Evolutionary conservation across 192 early-diverging fungal genomes (phyloP).

Genomic region (Gorgonomyces haynaldii): DNA sequence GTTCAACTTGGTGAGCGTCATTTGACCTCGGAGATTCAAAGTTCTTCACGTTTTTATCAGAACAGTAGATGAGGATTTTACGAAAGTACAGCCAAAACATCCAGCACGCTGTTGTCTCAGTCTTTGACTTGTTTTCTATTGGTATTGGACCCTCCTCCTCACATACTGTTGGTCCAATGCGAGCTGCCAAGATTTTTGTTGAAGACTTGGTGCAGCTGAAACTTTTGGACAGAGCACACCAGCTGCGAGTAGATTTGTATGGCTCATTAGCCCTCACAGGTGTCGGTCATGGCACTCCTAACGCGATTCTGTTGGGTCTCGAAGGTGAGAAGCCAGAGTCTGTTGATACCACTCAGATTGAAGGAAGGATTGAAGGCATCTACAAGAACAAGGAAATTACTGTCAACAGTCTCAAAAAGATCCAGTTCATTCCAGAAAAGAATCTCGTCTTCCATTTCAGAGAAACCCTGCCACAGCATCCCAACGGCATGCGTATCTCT

Average conservation of each 20-base stretch:
- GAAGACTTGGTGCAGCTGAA: slow-evolving; percentile 62
- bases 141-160: slow-evolving; percentile 86
- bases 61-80: no score
- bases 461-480: slow-evolving; percentile 81
- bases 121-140: slow-evolving; percentile 92
- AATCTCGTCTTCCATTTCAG: slow-evolving; percentile 82
- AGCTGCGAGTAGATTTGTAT: slow-evolving; percentile 75
- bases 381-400: slow-evolving; percentile 66
- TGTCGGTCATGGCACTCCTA: slow-evolving; percentile 89
- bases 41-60: no score
- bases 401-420: slow-evolving; percentile 60
- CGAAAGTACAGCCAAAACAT: slow-evolving; percentile 8
- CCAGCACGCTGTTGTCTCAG: slow-evolving; percentile 77
- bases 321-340: slow-evolving; percentile 65
- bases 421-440: slow-evolving; percentile 72
- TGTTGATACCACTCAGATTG: slow-evolving; percentile 73
- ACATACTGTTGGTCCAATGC: slow-evolving; percentile 86
- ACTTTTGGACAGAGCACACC: slow-evolving; percentile 25
- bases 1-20: no score
- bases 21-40: no score
- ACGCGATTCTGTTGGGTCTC: slow-evolving; percentile 79
- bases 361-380: slow-evolving; percentile 28
- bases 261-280: slow-evolving; percentile 90
- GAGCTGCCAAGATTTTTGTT: slow-evolving; percentile 89
- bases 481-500: slow-evolving; percentile 92